Percentiles rank a stretch among this genome's conserved stretches.
Conservation (phyloP, 805 yeast species). For the Metschnikowia rubicola region DNA sequence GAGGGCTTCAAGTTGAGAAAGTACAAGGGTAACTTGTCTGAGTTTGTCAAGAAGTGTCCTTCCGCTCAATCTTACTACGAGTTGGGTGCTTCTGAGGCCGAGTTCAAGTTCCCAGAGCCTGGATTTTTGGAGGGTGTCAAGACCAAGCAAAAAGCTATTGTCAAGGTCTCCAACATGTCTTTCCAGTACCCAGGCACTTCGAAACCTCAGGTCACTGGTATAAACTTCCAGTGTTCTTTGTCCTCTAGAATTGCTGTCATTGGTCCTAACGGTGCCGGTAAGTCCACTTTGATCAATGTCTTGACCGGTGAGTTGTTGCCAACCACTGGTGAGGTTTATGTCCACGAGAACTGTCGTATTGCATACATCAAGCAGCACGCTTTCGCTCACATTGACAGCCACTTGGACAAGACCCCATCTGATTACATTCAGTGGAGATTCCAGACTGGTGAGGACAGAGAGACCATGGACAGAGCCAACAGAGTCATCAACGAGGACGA, state of each 20-base stretch:
- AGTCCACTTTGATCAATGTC: conserved; percentile 96
- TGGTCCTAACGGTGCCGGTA: conserved; percentile 99
- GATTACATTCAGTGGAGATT: conserved; percentile 99
- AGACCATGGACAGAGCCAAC: conserved; percentile 99
- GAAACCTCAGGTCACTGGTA: conserved; percentile 89
- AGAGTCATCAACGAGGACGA: conserved; percentile 96
- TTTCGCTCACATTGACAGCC: conserved; percentile 98
- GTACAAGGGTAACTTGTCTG: conserved; percentile 99
- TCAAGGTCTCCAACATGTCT: conserved; percentile 93
- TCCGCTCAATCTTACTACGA: conserved; percentile 98
- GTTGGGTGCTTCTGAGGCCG: conserved; percentile 96
- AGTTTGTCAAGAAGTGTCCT: conserved; percentile 98
- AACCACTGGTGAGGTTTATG: conserved; percentile 97
- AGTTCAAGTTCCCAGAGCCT: conserved; percentile 98
- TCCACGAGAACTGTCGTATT: conserved; percentile 99
- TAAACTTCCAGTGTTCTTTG: conserved; percentile 97
- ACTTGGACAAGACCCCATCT: conserved; percentile 98
- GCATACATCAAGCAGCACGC: conserved; percentile 99
- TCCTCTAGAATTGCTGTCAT: conserved; percentile 99
- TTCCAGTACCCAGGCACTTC: conserved; percentile 99
- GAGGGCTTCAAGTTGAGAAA: conserved; percentile 99
- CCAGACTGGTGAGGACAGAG: conserved; percentile 99
- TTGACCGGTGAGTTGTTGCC: conserved; percentile 99
- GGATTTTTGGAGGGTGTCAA: conserved; percentile 99
- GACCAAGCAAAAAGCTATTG: conserved; percentile 99